A percentile compares a stretch with the other conserved stretches of the same genome.
phyloP scores from a whole-genome alignment of 2,329 filamentous ascomycete genomes.

The Dissoconium aciculare region DNA sequence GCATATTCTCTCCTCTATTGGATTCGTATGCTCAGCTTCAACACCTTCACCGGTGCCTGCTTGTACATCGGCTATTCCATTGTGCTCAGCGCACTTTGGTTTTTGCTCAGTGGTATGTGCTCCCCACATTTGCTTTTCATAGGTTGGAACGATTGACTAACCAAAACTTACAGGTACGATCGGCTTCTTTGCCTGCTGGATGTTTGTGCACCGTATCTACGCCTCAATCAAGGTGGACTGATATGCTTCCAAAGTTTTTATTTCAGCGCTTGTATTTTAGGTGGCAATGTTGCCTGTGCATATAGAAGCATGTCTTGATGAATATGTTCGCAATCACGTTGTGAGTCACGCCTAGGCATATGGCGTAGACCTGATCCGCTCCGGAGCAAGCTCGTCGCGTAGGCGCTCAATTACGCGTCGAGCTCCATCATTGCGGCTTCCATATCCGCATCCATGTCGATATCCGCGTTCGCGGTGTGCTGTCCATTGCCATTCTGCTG shows the following conservation, averaged over 20 bases:
- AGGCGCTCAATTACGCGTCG: constrained; percentile 23
- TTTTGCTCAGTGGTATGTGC: constrained; percentile 75
- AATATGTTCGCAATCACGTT: too few species aligned
- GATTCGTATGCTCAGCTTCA: constrained; percentile 72
- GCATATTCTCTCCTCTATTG: constrained; percentile 83
- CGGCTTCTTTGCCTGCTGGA: constrained; percentile 88
- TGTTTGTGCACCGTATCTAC: constrained; percentile 89
- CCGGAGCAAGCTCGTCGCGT: too few species aligned
- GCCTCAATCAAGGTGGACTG: constrained; percentile 96
- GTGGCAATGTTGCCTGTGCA: too few species aligned
- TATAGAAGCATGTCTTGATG: too few species aligned
- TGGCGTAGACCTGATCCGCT: too few species aligned
- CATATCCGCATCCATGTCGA: constrained; percentile 23
- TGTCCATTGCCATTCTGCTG: constrained; percentile 31
- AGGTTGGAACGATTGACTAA: neutral
- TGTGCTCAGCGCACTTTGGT: constrained; percentile 79
- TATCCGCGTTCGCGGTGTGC: constrained; percentile 20
- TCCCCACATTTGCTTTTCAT: neutral
- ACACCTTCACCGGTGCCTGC: constrained; percentile 70
- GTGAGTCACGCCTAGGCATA: too few species aligned
- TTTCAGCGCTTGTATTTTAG: too few species aligned
- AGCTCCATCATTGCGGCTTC: constrained; percentile 26
- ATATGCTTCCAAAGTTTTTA: constrained; percentile 10
- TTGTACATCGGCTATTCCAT: constrained; percentile 88
- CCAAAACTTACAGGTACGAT: constrained; percentile 55